These are phyloP conservation scores for Verticillium tricorpus DNA, from an alignment of 2,329 filamentous ascomycete species.

Conservation along the genomic window DNA sequence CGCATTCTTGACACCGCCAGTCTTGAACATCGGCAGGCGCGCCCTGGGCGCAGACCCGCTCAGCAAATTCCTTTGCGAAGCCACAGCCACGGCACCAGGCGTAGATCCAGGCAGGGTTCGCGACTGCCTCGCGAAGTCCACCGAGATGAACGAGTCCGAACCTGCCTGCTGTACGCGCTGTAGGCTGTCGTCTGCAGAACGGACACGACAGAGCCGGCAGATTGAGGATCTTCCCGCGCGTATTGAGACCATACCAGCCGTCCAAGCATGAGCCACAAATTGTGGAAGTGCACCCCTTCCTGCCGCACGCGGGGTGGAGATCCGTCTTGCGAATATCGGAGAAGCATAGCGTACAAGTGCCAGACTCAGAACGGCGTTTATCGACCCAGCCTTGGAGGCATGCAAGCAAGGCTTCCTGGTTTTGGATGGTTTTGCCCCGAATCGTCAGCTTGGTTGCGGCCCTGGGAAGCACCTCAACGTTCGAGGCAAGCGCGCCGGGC, in stretches of 20 bases:
- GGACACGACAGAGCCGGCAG: slow-evolving; percentile 42
- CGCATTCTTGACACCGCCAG: slow-evolving; percentile 39
- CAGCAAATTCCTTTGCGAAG: slow-evolving; percentile 33
- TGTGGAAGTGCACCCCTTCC: slow-evolving; percentile 35
- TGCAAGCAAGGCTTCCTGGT: slow-evolving; percentile 27
- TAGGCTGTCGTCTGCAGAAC: slow-evolving; percentile 42
- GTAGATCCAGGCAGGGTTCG: slow-evolving; percentile 38
- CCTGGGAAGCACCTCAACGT: slow-evolving; percentile 30
- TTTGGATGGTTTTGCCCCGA: slow-evolving; percentile 36
- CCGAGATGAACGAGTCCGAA: slow-evolving; percentile 33
- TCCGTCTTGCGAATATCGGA: slow-evolving; percentile 25
- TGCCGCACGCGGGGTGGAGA: slow-evolving; percentile 38
- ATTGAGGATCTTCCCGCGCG: slow-evolving; percentile 38
- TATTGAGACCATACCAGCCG: slow-evolving; percentile 43
- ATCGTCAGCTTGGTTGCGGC: slow-evolving; percentile 19
- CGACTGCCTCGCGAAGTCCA: slow-evolving; percentile 31
- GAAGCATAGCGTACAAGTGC: slow-evolving; percentile 43
- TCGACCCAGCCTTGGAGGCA: slow-evolving; percentile 31
- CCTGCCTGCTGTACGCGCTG: slow-evolving; percentile 26
- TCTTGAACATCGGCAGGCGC: slow-evolving; percentile 27
- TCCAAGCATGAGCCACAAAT: slow-evolving; percentile 36
- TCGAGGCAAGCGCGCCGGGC: slow-evolving; percentile 25
- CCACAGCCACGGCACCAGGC: slow-evolving; percentile 42
- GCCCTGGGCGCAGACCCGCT: slow-evolving; percentile 38
- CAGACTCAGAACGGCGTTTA: slow-evolving; percentile 30